A percentile compares a stretch with the other conserved stretches of the same genome.
Conservation (phyloP, 2,329 filamentous ascomycete species). For the Botrytis byssoidea region DNA sequence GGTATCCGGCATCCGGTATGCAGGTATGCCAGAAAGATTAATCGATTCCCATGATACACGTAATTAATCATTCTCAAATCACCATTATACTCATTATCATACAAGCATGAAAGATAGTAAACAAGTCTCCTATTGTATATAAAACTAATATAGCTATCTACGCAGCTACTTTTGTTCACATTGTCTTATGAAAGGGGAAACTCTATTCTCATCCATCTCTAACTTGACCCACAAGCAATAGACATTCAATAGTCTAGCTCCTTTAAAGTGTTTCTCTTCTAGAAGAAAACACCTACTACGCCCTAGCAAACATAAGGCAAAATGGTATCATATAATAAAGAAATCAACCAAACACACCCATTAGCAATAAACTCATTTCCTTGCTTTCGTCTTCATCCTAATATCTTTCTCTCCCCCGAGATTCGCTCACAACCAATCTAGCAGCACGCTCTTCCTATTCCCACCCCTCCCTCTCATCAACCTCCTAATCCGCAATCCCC, state of each 20-base stretch:
- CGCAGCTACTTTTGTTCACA: not conserved
- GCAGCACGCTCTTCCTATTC: not conserved
- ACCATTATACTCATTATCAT: not conserved
- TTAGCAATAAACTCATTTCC: too few species aligned
- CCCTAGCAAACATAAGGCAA: not conserved
- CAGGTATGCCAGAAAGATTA: not conserved
- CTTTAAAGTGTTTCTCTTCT: too few species aligned
- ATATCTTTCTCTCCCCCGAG: not conserved
- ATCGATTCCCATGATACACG: not conserved
- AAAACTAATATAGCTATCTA: not conserved
- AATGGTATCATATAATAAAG: constrained; percentile 1
- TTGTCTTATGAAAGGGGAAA: not conserved
- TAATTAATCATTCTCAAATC: too few species aligned
- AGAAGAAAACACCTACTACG: too few species aligned
- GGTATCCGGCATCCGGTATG: not conserved
- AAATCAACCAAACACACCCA: constrained; percentile 1
- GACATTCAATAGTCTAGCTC: not conserved
- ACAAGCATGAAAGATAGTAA: not conserved
- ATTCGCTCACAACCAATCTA: not conserved
- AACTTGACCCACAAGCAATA: not conserved
- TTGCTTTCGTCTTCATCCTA: not conserved
- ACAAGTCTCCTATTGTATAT: not conserved
- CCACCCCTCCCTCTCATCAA: not conserved
- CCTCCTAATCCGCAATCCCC: constrained; percentile 34
- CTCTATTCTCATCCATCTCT: not conserved